Conservation (phyloP, 306 rosid genomes). For the Vachellia collinsii region DNA sequence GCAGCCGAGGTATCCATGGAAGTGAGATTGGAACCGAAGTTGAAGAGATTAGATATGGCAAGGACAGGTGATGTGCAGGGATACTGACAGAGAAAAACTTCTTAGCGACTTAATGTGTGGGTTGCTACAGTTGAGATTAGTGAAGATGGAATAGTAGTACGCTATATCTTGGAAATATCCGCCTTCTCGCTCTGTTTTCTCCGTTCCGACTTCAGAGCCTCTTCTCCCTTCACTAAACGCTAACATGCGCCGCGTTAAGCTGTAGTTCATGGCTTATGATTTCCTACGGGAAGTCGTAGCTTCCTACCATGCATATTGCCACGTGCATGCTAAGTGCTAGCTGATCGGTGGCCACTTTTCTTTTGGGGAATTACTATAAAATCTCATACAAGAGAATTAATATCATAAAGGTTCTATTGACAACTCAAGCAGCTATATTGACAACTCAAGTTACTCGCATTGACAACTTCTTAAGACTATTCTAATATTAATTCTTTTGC, state of each 20-base stretch:
- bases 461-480: too few relatives aligned
- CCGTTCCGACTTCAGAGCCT: slow-evolving; percentile 40
- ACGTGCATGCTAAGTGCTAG: slow-evolving; percentile 17
- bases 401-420: too few relatives aligned
- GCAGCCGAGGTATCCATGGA: slow-evolving; percentile 76
- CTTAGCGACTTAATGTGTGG: background rate
- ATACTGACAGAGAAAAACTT: background rate
- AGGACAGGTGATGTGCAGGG: slow-evolving; percentile 9
- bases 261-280: background rate
- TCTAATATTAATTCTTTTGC: too few relatives aligned
- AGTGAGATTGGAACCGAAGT: slow-evolving; percentile 10
- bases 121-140: slow-evolving; percentile 35
- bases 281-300: slow-evolving; percentile 5
- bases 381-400: too few relatives aligned
- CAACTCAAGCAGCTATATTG: too few relatives aligned
- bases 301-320: background rate
- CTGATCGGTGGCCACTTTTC: too few relatives aligned
- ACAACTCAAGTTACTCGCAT: too few relatives aligned
- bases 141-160: background rate
- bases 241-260: slow-evolving; percentile 49
- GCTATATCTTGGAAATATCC: slow-evolving; percentile 62
- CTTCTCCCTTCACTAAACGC: background rate
- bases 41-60: slow-evolving; percentile 36
- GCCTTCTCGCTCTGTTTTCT: slow-evolving; percentile 60
- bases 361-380: too few relatives aligned